phyloP scores from a whole-genome alignment of 2,329 filamentous ascomycete genomes.

The Lasiodiplodia theobromae region DNA sequence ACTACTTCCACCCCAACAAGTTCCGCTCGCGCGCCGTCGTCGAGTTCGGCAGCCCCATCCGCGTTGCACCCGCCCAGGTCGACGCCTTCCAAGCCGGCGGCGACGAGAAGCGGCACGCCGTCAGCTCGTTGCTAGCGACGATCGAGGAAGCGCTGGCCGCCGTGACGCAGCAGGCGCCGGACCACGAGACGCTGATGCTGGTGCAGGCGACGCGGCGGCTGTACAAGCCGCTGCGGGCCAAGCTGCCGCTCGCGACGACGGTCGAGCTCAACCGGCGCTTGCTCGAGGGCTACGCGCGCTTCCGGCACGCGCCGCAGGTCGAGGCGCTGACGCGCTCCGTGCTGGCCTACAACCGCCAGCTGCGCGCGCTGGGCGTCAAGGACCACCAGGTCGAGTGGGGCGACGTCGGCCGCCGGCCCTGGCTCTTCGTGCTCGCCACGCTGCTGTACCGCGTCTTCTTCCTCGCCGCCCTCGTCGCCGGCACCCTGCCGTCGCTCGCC shows the following conservation, averaged over 20 bases:
- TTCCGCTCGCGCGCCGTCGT: constrained; percentile 30
- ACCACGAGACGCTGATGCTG: constrained; percentile 31
- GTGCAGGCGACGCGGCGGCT: constrained; percentile 30
- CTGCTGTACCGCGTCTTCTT: constrained; percentile 29
- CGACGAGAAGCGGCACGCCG: constrained; percentile 18
- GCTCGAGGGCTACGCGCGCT: constrained; percentile 31
- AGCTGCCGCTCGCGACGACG: constrained; percentile 27
- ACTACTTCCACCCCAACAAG: constrained; percentile 31
- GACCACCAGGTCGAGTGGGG: constrained; percentile 32
- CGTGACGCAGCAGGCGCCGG: constrained; percentile 23
- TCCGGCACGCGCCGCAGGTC: constrained; percentile 29
- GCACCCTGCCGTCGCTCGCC: constrained; percentile 18
- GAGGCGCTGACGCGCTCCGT: constrained; percentile 24
- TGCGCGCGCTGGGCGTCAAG: constrained; percentile 25
- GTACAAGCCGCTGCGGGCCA: constrained; percentile 28
- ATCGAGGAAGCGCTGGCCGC: constrained; percentile 23
- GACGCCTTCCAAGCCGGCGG: constrained; percentile 24
- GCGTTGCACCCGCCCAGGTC: constrained; percentile 19
- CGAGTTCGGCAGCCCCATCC: constrained; percentile 29
- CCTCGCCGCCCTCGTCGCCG: constrained; percentile 13
- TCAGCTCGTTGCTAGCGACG: constrained; percentile 21
- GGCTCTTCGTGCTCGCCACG: constrained; percentile 23
- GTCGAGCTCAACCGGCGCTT: constrained; percentile 31
- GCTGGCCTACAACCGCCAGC: constrained; percentile 29
- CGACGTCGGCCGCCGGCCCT: constrained; percentile 12